Evolutionary conservation across 345 rosid species (phyloP).

Genomic region (Eucalyptus viminalis): DNA sequence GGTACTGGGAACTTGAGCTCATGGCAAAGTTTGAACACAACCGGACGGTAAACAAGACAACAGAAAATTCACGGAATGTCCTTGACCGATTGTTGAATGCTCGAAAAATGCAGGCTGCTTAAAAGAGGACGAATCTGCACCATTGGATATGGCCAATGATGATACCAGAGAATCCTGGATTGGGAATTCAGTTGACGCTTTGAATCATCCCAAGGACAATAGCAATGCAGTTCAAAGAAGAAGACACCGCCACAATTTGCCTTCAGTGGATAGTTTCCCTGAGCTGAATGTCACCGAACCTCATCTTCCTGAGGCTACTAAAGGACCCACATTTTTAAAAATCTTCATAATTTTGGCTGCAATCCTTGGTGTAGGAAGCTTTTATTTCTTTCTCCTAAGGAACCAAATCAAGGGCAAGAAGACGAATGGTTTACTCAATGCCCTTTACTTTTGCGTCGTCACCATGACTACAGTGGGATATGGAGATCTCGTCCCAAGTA

Average conservation of each 20-base stretch:
- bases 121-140: neutral
- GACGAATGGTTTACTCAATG: slow-evolving; percentile 31
- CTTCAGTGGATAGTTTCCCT: neutral
- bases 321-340: slow-evolving; percentile 5
- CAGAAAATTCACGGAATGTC: neutral
- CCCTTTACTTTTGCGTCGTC: slow-evolving; percentile 44
- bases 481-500: slow-evolving; percentile 47
- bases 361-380: slow-evolving; percentile 28
- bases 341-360: slow-evolving; percentile 3
- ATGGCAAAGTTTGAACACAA: neutral
- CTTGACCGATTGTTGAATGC: neutral
- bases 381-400: slow-evolving; percentile 22
- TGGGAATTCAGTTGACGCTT: neutral
- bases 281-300: neutral
- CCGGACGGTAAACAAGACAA: neutral
- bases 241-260: neutral
- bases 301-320: neutral
- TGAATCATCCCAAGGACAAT: neutral
- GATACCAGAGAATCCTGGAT: slow-evolving; percentile 17
- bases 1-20: neutral
- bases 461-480: slow-evolving; percentile 57
- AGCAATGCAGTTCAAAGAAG: slow-evolving; percentile 12
- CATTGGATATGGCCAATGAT: slow-evolving; percentile 13
- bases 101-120: neutral
- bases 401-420: slow-evolving; percentile 36